Percentiles rank a stretch among this genome's conserved stretches.
phyloP scores from a whole-genome alignment of 2,329 filamentous ascomycete genomes.

The Paradendryphiella salina region DNA sequence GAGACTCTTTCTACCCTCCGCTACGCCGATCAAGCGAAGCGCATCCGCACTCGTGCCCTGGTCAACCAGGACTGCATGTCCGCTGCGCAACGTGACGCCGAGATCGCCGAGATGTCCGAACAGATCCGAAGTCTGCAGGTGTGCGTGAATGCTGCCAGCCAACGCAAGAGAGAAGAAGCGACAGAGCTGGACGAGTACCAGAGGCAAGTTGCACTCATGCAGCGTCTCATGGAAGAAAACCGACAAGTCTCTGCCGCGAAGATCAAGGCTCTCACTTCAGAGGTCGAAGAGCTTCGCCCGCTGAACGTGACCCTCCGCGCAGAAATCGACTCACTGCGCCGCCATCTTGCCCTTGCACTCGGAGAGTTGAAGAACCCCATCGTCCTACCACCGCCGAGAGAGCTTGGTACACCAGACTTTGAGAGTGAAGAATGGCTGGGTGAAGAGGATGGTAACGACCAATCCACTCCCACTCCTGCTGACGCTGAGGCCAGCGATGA shows the following conservation, averaged over 20 bases:
- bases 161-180: constrained; percentile 76
- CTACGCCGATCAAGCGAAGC: constrained; percentile 97
- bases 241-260: constrained; percentile 89
- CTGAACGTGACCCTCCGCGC: constrained; percentile 60
- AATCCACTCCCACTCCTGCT: constrained; percentile 26
- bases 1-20: constrained; percentile 94
- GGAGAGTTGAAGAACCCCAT: constrained; percentile 91
- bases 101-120: constrained; percentile 92
- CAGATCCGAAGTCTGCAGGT: constrained; percentile 87
- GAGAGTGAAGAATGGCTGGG: constrained; percentile 38
- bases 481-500: constrained; percentile 45
- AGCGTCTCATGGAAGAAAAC: constrained; percentile 94
- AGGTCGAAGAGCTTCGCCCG: constrained; percentile 55
- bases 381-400: constrained; percentile 54
- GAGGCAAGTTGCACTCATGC: constrained; percentile 83
- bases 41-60: constrained; percentile 88
- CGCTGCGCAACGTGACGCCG: constrained; percentile 88
- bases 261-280: constrained; percentile 73
- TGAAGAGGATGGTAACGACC: constrained; percentile 35
- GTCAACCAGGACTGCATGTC: constrained; percentile 96
- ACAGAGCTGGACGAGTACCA: constrained; percentile 94
- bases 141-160: constrained; percentile 61
- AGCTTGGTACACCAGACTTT: constrained; percentile 37
- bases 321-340: constrained; percentile 83
- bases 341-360: constrained; percentile 86